Conservation (phyloP, 306 rosid genomes). For the Dalbergia cultrata region DNA sequence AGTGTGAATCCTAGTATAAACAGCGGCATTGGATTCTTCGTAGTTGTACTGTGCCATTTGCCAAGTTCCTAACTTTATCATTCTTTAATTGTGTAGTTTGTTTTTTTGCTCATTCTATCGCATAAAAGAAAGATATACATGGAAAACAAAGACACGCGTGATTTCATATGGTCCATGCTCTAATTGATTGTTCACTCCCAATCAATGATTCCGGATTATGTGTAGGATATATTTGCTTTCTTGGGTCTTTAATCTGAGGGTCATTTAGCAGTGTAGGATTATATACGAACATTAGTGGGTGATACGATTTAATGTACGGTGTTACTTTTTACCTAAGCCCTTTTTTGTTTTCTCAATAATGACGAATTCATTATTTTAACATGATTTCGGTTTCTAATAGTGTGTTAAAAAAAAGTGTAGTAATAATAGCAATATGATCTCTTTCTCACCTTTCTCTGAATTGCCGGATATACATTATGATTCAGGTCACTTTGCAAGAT, state of each 20-base stretch:
- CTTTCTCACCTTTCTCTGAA: not conserved
- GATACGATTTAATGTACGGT: not conserved
- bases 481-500: constrained; percentile 83
- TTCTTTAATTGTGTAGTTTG: not conserved
- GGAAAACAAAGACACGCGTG: not conserved
- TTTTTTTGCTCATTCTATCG: not conserved
- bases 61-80: not conserved
- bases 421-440: not conserved
- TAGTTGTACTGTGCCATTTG: not conserved
- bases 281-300: not conserved
- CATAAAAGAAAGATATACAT: too few relatives aligned
- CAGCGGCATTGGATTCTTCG: constrained; percentile 13
- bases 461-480: not conserved
- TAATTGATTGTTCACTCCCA: not conserved
- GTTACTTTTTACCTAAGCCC: not conserved
- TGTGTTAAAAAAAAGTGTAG: too few relatives aligned
- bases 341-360: too few relatives aligned
- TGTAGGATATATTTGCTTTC: not conserved
- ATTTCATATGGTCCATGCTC: not conserved
- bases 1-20: too few relatives aligned
- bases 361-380: too few relatives aligned
- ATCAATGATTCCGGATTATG: not conserved
- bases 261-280: not conserved
- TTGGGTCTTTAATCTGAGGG: too few relatives aligned
- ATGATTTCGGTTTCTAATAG: too few relatives aligned